Conservation (phyloP, 2,329 filamentous ascomycete species). For the Pseudogymnoascus sp. region DNA sequence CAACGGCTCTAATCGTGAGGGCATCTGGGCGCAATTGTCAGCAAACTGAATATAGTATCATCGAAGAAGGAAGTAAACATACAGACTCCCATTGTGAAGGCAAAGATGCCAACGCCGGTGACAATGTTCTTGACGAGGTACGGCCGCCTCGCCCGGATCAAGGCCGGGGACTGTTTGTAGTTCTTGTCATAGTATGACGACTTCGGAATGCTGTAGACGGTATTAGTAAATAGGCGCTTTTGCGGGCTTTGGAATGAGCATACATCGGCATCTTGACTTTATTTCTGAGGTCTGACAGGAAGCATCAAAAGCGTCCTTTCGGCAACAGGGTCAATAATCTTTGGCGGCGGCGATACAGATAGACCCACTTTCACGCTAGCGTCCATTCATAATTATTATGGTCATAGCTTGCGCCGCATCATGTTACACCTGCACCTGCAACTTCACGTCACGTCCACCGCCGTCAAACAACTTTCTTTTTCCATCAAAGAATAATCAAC, state of each 20-base stretch:
- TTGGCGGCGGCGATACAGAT: slow-evolving; percentile 2
- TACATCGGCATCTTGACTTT: slow-evolving; percentile 12
- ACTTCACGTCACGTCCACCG: slow-evolving; percentile 8
- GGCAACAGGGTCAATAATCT: not conserved
- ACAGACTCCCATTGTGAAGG: slow-evolving; percentile 82
- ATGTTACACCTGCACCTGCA: not conserved
- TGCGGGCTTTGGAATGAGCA: not conserved
- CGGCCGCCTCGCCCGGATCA: slow-evolving; percentile 84
- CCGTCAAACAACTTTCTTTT: not conserved
- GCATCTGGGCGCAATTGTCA: slow-evolving; percentile 43
- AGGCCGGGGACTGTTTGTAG: slow-evolving; percentile 76
- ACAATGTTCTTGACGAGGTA: slow-evolving; percentile 86
- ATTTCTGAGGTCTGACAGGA: slow-evolving; percentile 8
- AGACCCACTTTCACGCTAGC: slow-evolving; percentile 5
- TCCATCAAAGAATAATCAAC: slow-evolving; percentile 7
- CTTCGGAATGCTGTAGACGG: slow-evolving; percentile 46
- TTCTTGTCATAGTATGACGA: slow-evolving; percentile 89
- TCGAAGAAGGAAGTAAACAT: slow-evolving; percentile 35
- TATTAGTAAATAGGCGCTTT: slow-evolving; percentile 14
- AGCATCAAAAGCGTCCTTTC: not conserved
- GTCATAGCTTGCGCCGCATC: slow-evolving; percentile 9
- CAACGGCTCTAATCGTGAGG: slow-evolving; percentile 74
- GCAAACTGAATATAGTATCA: not conserved
- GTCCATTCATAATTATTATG: slow-evolving; percentile 6
- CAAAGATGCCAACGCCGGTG: slow-evolving; percentile 67